phyloP scores from a whole-genome alignment of 2,329 filamentous ascomycete genomes.

The Herpotrichia juniperi region DNA sequence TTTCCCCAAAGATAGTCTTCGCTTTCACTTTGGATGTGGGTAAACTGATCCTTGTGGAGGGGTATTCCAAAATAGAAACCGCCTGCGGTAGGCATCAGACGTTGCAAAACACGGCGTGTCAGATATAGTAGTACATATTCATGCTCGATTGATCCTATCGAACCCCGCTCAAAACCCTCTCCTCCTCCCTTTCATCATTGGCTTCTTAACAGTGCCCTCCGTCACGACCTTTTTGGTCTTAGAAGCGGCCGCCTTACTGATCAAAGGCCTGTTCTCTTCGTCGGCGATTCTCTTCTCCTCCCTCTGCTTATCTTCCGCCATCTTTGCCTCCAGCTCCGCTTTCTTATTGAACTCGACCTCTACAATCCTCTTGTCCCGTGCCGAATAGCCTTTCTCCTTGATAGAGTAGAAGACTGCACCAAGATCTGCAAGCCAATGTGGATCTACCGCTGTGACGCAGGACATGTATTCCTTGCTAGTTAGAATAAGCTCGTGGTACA shows the following conservation, averaged over 20 bases:
- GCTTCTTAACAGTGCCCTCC: constrained; percentile 50
- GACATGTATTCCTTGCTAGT: constrained; percentile 99
- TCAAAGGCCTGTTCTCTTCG: constrained; percentile 38
- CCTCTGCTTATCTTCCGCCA: constrained; percentile 80
- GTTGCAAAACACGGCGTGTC: no score
- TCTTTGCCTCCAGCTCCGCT: constrained; percentile 91
- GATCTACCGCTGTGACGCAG: constrained; percentile 93
- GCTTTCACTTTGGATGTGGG: no score
- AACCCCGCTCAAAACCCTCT: constrained; percentile 16
- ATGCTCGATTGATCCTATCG: no score
- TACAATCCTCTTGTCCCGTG: constrained; percentile 81
- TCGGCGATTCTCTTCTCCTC: constrained; percentile 61
- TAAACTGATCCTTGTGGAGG: no score
- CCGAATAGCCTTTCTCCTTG: constrained; percentile 96
- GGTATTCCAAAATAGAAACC: no score
- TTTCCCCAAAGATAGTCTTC: no score
- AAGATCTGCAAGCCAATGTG: constrained; percentile 94
- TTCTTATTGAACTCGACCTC: constrained; percentile 91
- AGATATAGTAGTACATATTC: no score
- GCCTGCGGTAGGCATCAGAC: no score
- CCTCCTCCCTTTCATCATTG: constrained; percentile 37
- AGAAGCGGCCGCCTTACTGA: constrained; percentile 26
- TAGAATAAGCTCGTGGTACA: constrained; percentile 97
- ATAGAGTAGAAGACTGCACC: constrained; percentile 97
- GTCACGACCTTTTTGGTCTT: constrained; percentile 40